Evolutionary conservation across 129 eudicot species (phyloP).

Genomic region (Lactuca saligna): DNA sequence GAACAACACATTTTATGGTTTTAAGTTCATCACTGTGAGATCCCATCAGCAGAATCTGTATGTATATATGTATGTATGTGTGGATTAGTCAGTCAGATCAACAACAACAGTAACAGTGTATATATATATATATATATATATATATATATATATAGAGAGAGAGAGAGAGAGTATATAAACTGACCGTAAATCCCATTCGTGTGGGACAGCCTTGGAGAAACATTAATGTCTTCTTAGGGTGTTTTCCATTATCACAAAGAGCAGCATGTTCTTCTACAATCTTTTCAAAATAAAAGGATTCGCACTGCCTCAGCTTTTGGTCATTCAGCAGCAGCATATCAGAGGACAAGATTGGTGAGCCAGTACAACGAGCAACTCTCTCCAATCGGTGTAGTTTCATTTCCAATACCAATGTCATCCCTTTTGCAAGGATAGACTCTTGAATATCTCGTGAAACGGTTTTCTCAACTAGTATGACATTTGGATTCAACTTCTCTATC

Average conservation of each 20-base stretch:
- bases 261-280: conserved; percentile 76
- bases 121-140: too few relatives aligned
- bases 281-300: conserved; percentile 71
- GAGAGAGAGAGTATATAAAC: conserved; percentile 19
- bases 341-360: conserved; percentile 62
- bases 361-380: conserved; percentile 81
- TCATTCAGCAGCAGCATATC: conserved; percentile 35
- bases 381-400: conserved; percentile 86
- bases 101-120: too few relatives aligned
- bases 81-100: too few relatives aligned
- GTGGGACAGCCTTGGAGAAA: conserved; percentile 78
- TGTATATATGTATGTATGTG: conserved; percentile 3
- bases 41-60: conserved; percentile 90
- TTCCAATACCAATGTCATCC: conserved; percentile 77
- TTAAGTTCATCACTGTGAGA: conserved; percentile 72
- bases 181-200: conserved; percentile 77
- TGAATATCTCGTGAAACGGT: conserved; percentile 84
- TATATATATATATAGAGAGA: too few relatives aligned
- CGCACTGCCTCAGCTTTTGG: conserved; percentile 68
- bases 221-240: conserved; percentile 79
- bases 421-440: conserved; percentile 65
- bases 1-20: conserved; percentile 70
- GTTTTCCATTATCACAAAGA: conserved; percentile 62
- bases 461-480: conserved; percentile 81
- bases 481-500: conserved; percentile 64